A percentile compares a stretch with the other conserved stretches of the same genome.
Conservation (phyloP, 2,329 filamentous ascomycete genomes). For the Fusarium praegraminearum region DNA sequence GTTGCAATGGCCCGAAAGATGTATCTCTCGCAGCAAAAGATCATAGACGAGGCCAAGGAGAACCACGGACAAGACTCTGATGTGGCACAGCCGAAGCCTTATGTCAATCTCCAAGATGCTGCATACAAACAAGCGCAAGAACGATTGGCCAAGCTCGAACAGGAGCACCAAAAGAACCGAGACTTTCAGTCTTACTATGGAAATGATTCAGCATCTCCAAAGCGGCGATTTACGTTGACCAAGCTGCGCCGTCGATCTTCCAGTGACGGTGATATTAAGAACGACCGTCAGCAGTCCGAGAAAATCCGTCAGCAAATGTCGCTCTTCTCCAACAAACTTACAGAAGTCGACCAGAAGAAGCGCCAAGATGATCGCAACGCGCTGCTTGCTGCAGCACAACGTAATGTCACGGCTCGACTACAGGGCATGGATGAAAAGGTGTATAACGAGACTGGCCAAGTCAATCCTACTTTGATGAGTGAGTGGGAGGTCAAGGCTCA, state of each 20-base stretch:
- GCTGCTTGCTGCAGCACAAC: constrained; percentile 82
- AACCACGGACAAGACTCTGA: constrained; percentile 51
- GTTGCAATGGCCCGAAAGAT: constrained; percentile 91
- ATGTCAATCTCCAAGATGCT: constrained; percentile 81
- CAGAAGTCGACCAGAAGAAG: constrained; percentile 78
- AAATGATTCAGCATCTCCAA: constrained; percentile 52
- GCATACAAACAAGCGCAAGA: constrained; percentile 89
- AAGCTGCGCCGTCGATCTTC: constrained; percentile 73
- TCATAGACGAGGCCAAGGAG: constrained; percentile 64
- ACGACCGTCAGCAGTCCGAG: constrained; percentile 76
- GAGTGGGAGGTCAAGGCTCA: constrained; percentile 85
- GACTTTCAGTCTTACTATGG: constrained; percentile 84
- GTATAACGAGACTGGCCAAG: constrained; percentile 79
- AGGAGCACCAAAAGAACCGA: constrained; percentile 72
- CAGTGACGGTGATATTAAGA: constrained; percentile 70
- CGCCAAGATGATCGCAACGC: constrained; percentile 79
- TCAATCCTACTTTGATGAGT: constrained; percentile 74
- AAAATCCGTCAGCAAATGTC: constrained; percentile 85
- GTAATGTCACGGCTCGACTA: constrained; percentile 84
- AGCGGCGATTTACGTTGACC: constrained; percentile 62
- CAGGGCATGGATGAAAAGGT: constrained; percentile 86
- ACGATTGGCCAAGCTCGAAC: constrained; percentile 82
- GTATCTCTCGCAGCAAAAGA: constrained; percentile 77
- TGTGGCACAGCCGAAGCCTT: constrained; percentile 62
- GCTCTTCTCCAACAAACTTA: constrained; percentile 75